A percentile compares a stretch with the other conserved stretches of the same genome.
Evolutionary conservation across 2,329 filamentous ascomycete species (phyloP).

Genomic region (Davidsoniella eucalypti): DNA sequence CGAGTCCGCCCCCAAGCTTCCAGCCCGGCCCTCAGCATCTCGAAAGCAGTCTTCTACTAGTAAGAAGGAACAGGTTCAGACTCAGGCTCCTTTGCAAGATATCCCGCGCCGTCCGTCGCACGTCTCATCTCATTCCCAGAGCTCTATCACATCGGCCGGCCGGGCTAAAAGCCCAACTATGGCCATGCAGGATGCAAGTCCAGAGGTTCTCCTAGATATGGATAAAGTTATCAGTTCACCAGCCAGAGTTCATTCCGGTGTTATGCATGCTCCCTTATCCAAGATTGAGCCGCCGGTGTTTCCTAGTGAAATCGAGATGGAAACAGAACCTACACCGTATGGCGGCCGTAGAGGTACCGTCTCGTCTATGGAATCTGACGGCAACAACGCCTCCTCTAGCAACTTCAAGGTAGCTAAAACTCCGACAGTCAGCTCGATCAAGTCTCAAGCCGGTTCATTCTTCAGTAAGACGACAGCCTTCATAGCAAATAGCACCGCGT

Average conservation of each 20-base stretch:
- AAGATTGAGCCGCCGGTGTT: slow-evolving; percentile 11
- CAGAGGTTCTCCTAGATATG: slow-evolving; percentile 4
- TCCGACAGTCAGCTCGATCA: slow-evolving; percentile 6
- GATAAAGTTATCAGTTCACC: slow-evolving; percentile 4
- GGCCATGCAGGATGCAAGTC: not conserved
- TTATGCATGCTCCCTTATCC: not conserved
- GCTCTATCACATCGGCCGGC: not conserved
- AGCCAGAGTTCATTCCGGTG: not conserved
- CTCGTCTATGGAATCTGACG: slow-evolving; percentile 11
- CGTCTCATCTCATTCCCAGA: not conserved
- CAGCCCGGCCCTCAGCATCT: not conserved
- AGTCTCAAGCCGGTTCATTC: slow-evolving; percentile 11
- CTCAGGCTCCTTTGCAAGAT: not conserved
- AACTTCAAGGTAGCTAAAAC: slow-evolving; percentile 5
- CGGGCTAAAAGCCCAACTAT: not conserved
- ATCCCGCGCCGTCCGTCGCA: slow-evolving; percentile 1
- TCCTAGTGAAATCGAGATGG: slow-evolving; percentile 8
- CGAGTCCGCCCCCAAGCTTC: not conserved
- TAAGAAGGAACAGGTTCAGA: not conserved
- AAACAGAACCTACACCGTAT: slow-evolving; percentile 10
- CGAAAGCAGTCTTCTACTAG: not conserved
- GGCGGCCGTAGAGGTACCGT: slow-evolving; percentile 11
- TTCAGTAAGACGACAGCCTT: slow-evolving; percentile 8
- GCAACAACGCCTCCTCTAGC: not conserved
- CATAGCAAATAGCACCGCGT: not conserved